A percentile compares a stretch with the other conserved stretches of the same genome.
Conservation (phyloP, 2,329 filamentous ascomycete genomes). For the Claviceps capensis region DNA sequence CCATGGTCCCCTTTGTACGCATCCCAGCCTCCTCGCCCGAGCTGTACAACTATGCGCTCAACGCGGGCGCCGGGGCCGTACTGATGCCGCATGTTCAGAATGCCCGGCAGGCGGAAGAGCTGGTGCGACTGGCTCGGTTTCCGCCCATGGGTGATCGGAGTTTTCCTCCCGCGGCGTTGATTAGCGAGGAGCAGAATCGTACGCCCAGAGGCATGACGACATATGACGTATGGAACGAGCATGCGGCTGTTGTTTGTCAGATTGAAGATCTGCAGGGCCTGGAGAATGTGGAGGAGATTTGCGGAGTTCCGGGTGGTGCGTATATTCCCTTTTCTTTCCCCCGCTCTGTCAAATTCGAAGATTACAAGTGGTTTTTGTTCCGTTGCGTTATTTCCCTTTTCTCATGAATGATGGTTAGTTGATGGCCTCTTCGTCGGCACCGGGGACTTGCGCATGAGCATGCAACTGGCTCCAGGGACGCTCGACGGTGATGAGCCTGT, state of each 20-base stretch:
- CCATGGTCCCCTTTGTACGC: conserved; percentile 4
- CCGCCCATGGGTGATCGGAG: conserved; percentile 3
- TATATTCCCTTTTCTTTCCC: neutral
- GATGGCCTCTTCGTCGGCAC: conserved; percentile 4
- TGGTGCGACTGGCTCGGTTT: conserved; percentile 2
- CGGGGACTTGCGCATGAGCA: conserved; percentile 3
- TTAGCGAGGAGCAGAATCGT: neutral
- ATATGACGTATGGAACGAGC: conserved; percentile 3
- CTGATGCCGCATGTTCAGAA: conserved; percentile 4
- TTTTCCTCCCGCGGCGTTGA: conserved; percentile 1
- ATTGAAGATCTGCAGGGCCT: conserved; percentile 4
- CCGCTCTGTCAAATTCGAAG: too few relatives aligned
- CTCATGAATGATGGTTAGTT: neutral
- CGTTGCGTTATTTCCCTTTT: neutral
- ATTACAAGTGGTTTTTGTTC: neutral
- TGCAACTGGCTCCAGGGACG: neutral
- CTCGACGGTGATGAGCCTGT: conserved; percentile 3
- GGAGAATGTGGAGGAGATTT: conserved; percentile 3
- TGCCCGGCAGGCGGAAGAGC: conserved; percentile 1
- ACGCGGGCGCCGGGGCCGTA: conserved; percentile 3
- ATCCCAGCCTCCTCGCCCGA: conserved; percentile 2
- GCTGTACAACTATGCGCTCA: conserved; percentile 3
- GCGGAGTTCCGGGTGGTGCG: conserved; percentile 2
- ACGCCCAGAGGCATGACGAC: neutral
- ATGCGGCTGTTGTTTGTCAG: conserved; percentile 1